Evolutionary conservation across 2,329 filamentous ascomycete species (phyloP), one percentile per base, ranked within the genome.

Genomic region (Madurella fahalii): DNA sequence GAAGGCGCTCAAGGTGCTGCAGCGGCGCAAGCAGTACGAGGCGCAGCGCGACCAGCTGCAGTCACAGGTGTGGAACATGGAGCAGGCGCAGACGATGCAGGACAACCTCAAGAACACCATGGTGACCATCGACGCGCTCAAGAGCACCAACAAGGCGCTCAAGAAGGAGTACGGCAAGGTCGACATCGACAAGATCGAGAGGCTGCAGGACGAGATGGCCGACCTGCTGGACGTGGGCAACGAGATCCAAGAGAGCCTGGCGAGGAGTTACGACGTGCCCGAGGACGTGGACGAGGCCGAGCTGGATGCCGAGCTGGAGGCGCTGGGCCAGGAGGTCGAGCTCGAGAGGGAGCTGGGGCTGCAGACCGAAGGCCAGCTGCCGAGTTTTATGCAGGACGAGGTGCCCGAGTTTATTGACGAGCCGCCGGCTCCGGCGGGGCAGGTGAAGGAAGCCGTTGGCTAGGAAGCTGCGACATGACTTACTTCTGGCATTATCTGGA

Each of bases 101-200:
- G 93, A 97, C 74, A 97, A 97, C 69, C 82, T 99, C 50, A 94
- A 95, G 72, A 97, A 97, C 72, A 93, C 94, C 60, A 96, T 96
- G 92, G 95, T 91, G 16, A 96, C 94, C 30, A 92, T 97, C 43
- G 93, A 97, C 70, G 92, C 93, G 11, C 93, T 99, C 83, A 95
- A 96, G 81, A 91, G 88, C 1, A 96, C 93, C 20, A 96, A 94
- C 66, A 96, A 96, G 76, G 87, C 90, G 66, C 81, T 99, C 60
- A 85, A 85, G 68, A 89, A 90, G 71, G 93, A 97, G 77, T 97
- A 97, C 69, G 93, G 93, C 64, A 96, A 96, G 77, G 89, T 99
- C 62, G 88, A 99, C 67, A 87, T 99, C 52, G 94, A 97, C 73
- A 91, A 95, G 80, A 97, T 99, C 65, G 94, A 99, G 80, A 81